Evolutionary conservation across 106 monocot species (phyloP).

Genomic region (Narthecium ossifragum): DNA sequence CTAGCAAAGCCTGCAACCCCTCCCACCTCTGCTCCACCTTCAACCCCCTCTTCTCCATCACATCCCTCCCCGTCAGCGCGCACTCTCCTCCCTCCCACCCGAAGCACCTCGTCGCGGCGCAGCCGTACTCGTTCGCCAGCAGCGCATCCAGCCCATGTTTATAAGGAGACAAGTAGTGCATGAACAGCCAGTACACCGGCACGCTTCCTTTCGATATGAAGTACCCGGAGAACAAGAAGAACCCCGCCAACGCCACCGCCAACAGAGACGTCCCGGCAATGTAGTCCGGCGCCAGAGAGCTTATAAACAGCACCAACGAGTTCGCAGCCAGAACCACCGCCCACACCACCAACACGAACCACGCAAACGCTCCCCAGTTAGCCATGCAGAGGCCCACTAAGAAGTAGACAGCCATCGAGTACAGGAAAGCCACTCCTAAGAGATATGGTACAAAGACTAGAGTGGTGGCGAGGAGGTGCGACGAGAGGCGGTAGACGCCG

Average conservation of each 20-base stretch:
- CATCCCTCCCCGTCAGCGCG: constrained; percentile 50
- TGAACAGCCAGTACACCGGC: constrained; percentile 83
- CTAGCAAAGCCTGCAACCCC: constrained; percentile 63
- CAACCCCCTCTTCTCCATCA: constrained; percentile 50
- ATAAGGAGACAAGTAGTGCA: constrained; percentile 85
- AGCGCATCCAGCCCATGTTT: constrained; percentile 86
- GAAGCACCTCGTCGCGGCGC: constrained; percentile 61
- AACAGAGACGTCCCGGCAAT: constrained; percentile 84
- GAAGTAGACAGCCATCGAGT: constrained; percentile 74
- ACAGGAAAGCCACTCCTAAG: constrained; percentile 55
- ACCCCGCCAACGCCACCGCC: constrained; percentile 76
- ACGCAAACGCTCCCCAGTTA: constrained; percentile 49
- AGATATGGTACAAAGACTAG: constrained; percentile 95
- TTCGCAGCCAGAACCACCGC: constrained; percentile 81
- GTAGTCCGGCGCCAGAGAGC: constrained; percentile 86
- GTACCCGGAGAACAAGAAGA: constrained; percentile 97
- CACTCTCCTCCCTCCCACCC: constrained; percentile 36
- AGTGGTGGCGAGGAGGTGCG: constrained; percentile 68
- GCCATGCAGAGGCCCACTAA: constrained; percentile 82
- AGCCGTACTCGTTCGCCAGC: constrained; percentile 85
- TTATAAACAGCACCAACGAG: constrained; percentile 86
- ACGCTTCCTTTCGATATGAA: constrained; percentile 74
- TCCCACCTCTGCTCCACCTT: constrained; percentile 53
- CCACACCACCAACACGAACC: constrained; percentile 74
- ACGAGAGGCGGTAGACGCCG: constrained; percentile 88